Conservation (phyloP, 140 eudicot genomes). For the Cichorium intybus region DNA sequence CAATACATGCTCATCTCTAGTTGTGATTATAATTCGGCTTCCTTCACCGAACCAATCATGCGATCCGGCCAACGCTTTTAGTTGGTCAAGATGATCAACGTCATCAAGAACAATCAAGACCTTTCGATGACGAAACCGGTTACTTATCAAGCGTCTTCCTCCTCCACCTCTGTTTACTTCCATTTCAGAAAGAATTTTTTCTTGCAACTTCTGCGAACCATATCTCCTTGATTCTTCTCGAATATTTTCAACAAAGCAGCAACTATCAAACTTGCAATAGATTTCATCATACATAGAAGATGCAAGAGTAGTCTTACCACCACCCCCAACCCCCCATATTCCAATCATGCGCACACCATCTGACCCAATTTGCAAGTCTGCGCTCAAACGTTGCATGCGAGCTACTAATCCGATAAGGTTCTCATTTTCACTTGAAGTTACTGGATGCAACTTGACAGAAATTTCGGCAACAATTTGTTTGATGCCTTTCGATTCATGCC, state of each 20-base stretch:
- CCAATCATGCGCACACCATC: conserved; percentile 23
- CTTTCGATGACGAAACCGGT: not conserved
- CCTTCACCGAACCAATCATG: conserved; percentile 24
- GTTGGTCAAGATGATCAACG: conserved; percentile 5
- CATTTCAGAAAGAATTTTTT: conserved; percentile 19
- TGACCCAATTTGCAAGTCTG: not conserved
- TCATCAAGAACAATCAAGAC: conserved; percentile 28
- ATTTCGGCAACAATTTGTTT: not conserved
- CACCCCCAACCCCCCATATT: conserved; percentile 24
- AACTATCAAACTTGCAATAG: conserved; percentile 1
- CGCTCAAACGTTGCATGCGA: conserved; percentile 13
- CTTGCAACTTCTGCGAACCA: conserved; percentile 17
- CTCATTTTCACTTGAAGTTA: not conserved
- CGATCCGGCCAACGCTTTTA: conserved; percentile 22
- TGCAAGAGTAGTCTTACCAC: conserved; percentile 31
- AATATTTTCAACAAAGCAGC: conserved; percentile 14
- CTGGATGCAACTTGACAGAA: not conserved
- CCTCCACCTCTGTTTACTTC: not conserved
- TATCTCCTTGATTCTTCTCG: conserved; percentile 15
- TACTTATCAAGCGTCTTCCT: conserved; percentile 7
- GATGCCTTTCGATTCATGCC: conserved; percentile 16
- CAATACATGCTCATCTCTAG: conserved; percentile 12
- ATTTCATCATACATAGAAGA: conserved; percentile 15
- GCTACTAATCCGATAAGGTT: conserved; percentile 6
- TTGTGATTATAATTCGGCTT: conserved; percentile 22